phyloP scores from a whole-genome alignment of 441 rosid genomes.

The Euphorbia celastroides region DNA sequence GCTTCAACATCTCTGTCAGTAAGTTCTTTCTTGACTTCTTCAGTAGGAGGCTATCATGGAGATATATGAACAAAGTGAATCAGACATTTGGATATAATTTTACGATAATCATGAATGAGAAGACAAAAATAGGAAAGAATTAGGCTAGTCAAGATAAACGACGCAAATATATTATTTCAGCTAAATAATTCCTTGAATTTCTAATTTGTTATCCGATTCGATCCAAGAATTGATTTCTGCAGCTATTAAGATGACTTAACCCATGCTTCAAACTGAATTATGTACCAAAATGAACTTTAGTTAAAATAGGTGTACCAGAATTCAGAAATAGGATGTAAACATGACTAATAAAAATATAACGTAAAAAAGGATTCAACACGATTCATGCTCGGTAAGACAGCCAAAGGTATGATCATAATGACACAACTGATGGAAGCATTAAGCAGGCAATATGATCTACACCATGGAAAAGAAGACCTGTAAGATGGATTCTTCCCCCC shows the following conservation, averaged over 20 bases:
- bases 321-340: background rate
- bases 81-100: background rate
- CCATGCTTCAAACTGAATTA: background rate
- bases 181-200: background rate
- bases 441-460: background rate
- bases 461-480: background rate
- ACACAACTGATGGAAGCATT: constrained; percentile 1
- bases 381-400: background rate
- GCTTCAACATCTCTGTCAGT: constrained; percentile 78
- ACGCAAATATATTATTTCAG: background rate
- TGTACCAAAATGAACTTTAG: no score
- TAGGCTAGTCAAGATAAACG: background rate
- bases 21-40: constrained; percentile 81
- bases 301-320: no score
- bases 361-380: background rate
- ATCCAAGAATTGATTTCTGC: background rate
- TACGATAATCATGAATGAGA: background rate
- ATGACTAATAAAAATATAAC: background rate
- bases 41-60: constrained; percentile 63
- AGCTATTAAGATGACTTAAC: background rate
- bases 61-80: constrained; percentile 18
- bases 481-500: background rate
- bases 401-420: background rate
- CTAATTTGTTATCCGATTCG: background rate
- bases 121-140: background rate